Base-by-base conservation (phyloP, 2,329 filamentous ascomycete species). In the Pezicula rhizophila region DNA sequence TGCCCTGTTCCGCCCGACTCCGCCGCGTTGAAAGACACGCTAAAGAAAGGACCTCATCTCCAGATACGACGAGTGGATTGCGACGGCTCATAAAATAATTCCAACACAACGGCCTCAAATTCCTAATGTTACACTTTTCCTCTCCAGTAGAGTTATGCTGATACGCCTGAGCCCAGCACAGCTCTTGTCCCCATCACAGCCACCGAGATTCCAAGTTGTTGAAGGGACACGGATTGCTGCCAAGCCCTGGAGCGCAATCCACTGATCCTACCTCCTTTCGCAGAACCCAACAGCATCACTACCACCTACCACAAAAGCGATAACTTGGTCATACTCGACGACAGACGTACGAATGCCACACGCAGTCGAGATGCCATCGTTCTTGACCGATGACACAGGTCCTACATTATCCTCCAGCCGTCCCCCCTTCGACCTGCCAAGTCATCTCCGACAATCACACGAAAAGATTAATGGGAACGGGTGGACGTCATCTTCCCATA, bases 361-460 rank as follows among this genome's bases (percentile, higher is more conserved):
- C 64, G 63, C 63, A 53, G 60, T 70, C 63, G 71, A 71, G 54
- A 78, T 78, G 76, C 73, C 75, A 65, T 71, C 70, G 56, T 68
- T 74, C 64, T 63, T 73, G 63, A 65, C 70, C 61, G 71, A 73
- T 61, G 65, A 71, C 56, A 57, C 59, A 48, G 62, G 58, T 48
- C 57, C 52, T 33, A 57, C 57, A 53, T 52, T 57, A 44, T 59
- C 61, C 46, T 51, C 59, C 45, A 61, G 47, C 51, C 57, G 59
- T 15, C 52, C 56, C 18, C 56, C 52, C 17, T 58, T 61, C 47
- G 62, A 65, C 59, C 61, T 68, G 61, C 63, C 66, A 64, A 60
- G 61, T 66, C 53, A 63, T 64, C 48, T 64, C 62, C 57, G 62
- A 48, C 56, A 56, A 33, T 60, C 60, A 25, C 57, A 60, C 52